phyloP scores from a whole-genome alignment of 75 land plant genomes.

The Chamaecyparis obtusa region DNA sequence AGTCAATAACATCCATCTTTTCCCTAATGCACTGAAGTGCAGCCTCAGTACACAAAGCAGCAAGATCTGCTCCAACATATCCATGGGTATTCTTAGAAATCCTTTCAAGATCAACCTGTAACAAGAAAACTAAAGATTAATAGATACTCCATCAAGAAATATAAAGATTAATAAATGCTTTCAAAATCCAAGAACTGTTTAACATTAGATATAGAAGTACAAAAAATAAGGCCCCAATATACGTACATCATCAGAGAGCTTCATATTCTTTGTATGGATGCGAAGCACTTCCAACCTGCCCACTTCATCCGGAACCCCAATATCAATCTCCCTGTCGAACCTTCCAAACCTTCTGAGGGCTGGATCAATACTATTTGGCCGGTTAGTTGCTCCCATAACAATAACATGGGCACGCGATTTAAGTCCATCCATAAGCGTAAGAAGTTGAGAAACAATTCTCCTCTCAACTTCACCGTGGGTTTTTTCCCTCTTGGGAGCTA shows the following conservation, averaged over 20 bases:
- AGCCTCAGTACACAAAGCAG: constrained; percentile 88
- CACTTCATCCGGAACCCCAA: constrained; percentile 91
- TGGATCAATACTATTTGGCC: constrained; percentile 89
- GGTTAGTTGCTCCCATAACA: constrained; percentile 85
- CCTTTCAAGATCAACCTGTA: constrained; percentile 80
- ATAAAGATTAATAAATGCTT: not conserved
- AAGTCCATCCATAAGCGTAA: constrained; percentile 84
- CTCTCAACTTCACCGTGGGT: constrained; percentile 88
- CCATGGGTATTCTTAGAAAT: constrained; percentile 75
- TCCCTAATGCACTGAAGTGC: constrained; percentile 89
- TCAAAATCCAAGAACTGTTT: not conserved
- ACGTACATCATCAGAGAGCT: constrained; percentile 61
- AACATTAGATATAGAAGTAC: not conserved
- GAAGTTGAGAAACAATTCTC: constrained; percentile 75
- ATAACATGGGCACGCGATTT: constrained; percentile 82
- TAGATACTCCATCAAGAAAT: not conserved
- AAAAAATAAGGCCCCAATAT: not conserved
- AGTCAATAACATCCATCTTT: constrained; percentile 89
- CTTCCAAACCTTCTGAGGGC: constrained; percentile 82
- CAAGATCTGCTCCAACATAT: constrained; percentile 81
- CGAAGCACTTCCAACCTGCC: constrained; percentile 77
- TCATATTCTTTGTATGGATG: constrained; percentile 93
- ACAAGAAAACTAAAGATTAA: not conserved
- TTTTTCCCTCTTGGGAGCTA: constrained; percentile 87
- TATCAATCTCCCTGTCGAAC: constrained; percentile 84